Evolutionary conservation across 2,329 filamentous ascomycete species (phyloP), one percentile per base, ranked within the genome.

Genomic region (Anthostomella pinea): DNA sequence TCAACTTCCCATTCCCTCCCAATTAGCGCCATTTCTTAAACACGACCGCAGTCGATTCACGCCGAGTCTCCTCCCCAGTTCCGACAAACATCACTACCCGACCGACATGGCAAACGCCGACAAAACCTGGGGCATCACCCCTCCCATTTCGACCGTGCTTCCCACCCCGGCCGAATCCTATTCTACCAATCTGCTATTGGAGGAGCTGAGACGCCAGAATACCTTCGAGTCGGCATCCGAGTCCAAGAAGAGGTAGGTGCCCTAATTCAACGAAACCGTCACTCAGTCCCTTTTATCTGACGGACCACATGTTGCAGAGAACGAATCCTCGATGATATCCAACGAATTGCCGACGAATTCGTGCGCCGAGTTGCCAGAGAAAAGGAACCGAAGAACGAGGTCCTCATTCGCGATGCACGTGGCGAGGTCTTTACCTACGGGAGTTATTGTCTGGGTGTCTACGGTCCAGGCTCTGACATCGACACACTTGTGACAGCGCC

Each of bases 401-500:
- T 82, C 20, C 77, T 93, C 29, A 77, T 93, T 29, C 87, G 90
- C 51, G 83, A 85, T 56, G 87, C 90, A 5, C 87, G 90, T 35
- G 93, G 90, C 48, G 93, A 91, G 67, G 82, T 98, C 50, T 95
- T 95, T 62, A 94, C 91, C 1, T 98, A 93, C 63, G 93, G 93
- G 47, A 97, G 93, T 65, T 98, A 91, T 64, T 84, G 90, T 24
- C 73, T 98, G 9, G 93, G 93, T 42, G 93, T 97, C 16, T 95
- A 87, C 63, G 90, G 90, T 5, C 93, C 93, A 28, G 89, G 89
- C 33, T 97, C 93, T 30, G 93, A 98, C 79, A 97, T 98, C 54
- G 93, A 98, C 68, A 96, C 93, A 2, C 79, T 98, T 33, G 82
- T 97, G 41, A 85, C 96, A 33, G 90, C 84, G 10, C 93, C 93